Conservation (phyloP, 2,329 filamentous ascomycete genomes). For the Ceratocystiopsis sp. region DNA sequence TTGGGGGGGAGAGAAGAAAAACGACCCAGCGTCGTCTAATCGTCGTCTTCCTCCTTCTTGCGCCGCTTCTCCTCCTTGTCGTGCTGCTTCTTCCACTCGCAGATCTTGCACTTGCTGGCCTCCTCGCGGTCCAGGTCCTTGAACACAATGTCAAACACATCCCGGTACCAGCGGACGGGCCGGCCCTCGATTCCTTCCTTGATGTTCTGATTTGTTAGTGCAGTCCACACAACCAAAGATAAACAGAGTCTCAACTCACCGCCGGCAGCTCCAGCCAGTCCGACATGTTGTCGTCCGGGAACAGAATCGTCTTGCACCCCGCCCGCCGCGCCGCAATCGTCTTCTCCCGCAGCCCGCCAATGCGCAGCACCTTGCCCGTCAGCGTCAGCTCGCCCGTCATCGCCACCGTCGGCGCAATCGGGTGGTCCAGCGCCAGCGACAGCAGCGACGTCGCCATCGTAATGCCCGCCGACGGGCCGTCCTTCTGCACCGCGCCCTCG, state of each 20-base stretch:
- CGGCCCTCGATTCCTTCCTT: slow-evolving; percentile 89
- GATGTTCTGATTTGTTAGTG: slow-evolving; percentile 55
- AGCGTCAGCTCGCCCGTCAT: slow-evolving; percentile 98
- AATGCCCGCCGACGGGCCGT: slow-evolving; percentile 83
- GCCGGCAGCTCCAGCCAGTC: slow-evolving; percentile 96
- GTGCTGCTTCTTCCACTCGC: slow-evolving; percentile 33
- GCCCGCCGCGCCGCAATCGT: slow-evolving; percentile 87
- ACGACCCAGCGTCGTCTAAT: slow-evolving; percentile 13
- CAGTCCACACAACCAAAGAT: slow-evolving; percentile 1
- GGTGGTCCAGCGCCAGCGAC: slow-evolving; percentile 62
- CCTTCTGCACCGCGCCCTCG: slow-evolving; percentile 89
- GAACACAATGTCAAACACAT: slow-evolving; percentile 88
- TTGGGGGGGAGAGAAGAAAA: no score
- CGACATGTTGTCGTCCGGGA: slow-evolving; percentile 86
- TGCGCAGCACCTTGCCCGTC: slow-evolving; percentile 88
- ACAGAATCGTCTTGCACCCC: slow-evolving; percentile 83
- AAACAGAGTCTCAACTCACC: slow-evolving; percentile 39
- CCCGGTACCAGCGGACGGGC: slow-evolving; percentile 81
- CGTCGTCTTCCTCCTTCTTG: slow-evolving; percentile 36
- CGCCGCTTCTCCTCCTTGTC: slow-evolving; percentile 24
- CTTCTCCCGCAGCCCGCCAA: slow-evolving; percentile 90
- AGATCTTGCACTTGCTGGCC: slow-evolving; percentile 57
- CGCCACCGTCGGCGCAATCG: slow-evolving; percentile 71
- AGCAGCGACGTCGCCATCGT: slow-evolving; percentile 95
- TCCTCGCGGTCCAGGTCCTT: slow-evolving; percentile 55